These are phyloP conservation scores for Leccinum obscurum DNA, from an alignment of 768 basidiomycete genomes.

Conservation along the genomic window DNA sequence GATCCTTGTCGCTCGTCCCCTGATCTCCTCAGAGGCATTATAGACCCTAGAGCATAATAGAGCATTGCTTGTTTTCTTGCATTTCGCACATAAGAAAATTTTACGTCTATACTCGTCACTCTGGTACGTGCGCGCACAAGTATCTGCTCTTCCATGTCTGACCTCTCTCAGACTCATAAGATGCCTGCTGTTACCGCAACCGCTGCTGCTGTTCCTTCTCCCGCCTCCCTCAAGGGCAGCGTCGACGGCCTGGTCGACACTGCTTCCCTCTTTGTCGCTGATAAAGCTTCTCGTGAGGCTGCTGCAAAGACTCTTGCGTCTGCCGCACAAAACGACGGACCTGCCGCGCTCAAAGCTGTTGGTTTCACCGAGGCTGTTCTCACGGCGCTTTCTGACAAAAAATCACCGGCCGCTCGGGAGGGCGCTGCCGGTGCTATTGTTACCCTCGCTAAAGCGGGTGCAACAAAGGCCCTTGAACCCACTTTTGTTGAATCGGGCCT, in stretches of 20 bases:
- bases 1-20: background rate
- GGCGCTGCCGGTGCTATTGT: constrained; percentile 76
- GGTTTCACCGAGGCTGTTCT: constrained; percentile 72
- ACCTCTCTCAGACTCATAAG: constrained; percentile 48
- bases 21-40: constrained; percentile 33
- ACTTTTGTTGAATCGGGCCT: constrained; percentile 85
- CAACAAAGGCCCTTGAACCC: constrained; percentile 82
- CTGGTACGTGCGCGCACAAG: constrained; percentile 39
- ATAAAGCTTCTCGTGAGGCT: constrained; percentile 78
- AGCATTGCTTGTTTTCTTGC: constrained; percentile 59
- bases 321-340: constrained; percentile 81
- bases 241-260: constrained; percentile 68
- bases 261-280: constrained; percentile 75
- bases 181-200: constrained; percentile 83
- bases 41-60: constrained; percentile 52
- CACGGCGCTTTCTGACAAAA: constrained; percentile 94
- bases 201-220: constrained; percentile 53
- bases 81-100: constrained; percentile 36
- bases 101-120: constrained; percentile 35
- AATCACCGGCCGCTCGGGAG: constrained; percentile 88
- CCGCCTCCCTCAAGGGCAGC: constrained; percentile 73
- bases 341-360: constrained; percentile 66
- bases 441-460: constrained; percentile 66
- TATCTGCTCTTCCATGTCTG: background rate
- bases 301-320: constrained; percentile 71